These are phyloP conservation scores for Tritrichomonas musculus DNA, from an alignment of 208 protist genomes.

Conservation along the genomic window DNA sequence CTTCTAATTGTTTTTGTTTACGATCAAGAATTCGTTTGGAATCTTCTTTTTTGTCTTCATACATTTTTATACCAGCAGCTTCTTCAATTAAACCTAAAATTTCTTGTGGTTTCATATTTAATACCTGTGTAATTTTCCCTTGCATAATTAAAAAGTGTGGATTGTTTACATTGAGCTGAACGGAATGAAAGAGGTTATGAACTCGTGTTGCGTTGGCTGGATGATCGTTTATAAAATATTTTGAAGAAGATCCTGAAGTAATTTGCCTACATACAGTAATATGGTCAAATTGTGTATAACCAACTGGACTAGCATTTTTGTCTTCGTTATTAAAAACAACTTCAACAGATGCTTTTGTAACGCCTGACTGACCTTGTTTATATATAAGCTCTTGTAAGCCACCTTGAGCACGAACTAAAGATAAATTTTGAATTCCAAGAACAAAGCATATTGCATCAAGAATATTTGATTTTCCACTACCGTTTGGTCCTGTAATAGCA, in stretches of 20 bases:
- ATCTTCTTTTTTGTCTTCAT: constrained; percentile 88
- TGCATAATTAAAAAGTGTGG: constrained; percentile 99
- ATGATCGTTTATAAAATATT: constrained; percentile 98
- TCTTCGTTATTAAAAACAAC: constrained; percentile 97
- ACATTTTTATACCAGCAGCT: constrained; percentile 97
- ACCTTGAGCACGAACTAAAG: constrained; percentile 58
- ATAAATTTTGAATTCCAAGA: constrained; percentile 97
- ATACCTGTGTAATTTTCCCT: constrained; percentile 96
- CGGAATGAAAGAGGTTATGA: constrained; percentile 97
- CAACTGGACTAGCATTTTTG: constrained; percentile 69
- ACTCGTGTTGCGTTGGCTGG: constrained; percentile 85
- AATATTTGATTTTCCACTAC: constrained; percentile 98
- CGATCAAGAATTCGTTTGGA: constrained; percentile 90
- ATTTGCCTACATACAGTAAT: constrained; percentile 93
- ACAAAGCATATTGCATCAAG: constrained; percentile 99
- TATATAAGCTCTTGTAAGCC: constrained; percentile 94
- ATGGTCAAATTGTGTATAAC: constrained; percentile 85
- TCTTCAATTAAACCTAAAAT: constrained; percentile 97
- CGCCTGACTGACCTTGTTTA: constrained; percentile 95
- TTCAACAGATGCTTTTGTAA: constrained; percentile 96
- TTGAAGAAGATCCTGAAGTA: constrained; percentile 82
- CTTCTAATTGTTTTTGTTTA: constrained; percentile 84
- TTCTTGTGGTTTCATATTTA: constrained; percentile 98
- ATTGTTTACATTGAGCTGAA: constrained; percentile 99
- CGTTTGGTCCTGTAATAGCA: constrained; percentile 98